A percentile compares a stretch with the other conserved stretches of the same genome.
Evolutionary conservation across 192 early-diverging fungal species (phyloP).

Genomic region (Thamnidium elegans): DNA sequence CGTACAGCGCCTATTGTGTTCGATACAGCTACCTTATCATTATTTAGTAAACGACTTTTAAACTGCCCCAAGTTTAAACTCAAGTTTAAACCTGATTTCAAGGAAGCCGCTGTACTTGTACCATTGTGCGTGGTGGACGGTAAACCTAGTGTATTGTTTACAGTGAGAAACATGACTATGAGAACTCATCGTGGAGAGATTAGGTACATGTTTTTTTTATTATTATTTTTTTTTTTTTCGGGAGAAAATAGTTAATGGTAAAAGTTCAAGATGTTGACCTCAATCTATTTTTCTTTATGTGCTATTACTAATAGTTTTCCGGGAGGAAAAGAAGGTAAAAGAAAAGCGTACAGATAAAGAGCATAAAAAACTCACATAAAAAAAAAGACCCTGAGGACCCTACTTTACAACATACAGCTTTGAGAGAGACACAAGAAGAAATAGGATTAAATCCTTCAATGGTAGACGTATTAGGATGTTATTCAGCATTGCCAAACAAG

Average conservation of each 20-base stretch:
- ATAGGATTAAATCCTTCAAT: constrained; percentile 46
- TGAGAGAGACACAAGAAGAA: constrained; percentile 84
- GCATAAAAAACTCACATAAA: not conserved
- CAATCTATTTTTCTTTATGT: not conserved
- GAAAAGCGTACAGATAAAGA: not conserved
- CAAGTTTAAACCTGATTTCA: constrained; percentile 18
- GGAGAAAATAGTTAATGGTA: too few species aligned
- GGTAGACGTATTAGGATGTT: constrained; percentile 60
- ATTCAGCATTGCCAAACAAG: constrained; percentile 62
- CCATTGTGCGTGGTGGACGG: constrained; percentile 61
- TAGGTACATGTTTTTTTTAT: constrained; percentile 39
- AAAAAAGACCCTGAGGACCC: constrained; percentile 53
- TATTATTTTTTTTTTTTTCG: too few species aligned
- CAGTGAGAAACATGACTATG: constrained; percentile 64
- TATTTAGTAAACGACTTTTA: constrained; percentile 21
- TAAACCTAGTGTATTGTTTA: constrained; percentile 72
- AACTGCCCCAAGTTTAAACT: constrained; percentile 29
- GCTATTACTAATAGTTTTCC: constrained; percentile 53
- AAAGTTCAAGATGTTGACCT: not conserved
- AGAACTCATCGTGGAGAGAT: constrained; percentile 76
- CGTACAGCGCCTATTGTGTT: constrained; percentile 7
- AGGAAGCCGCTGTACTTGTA: constrained; percentile 38
- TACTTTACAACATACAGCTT: constrained; percentile 58
- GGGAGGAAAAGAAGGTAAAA: constrained; percentile 60
- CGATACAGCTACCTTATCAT: constrained; percentile 15